These are phyloP conservation scores for Rhizomucor miehei DNA, from an alignment of 371 early-diverging fungal species.

Conservation along the genomic window DNA sequence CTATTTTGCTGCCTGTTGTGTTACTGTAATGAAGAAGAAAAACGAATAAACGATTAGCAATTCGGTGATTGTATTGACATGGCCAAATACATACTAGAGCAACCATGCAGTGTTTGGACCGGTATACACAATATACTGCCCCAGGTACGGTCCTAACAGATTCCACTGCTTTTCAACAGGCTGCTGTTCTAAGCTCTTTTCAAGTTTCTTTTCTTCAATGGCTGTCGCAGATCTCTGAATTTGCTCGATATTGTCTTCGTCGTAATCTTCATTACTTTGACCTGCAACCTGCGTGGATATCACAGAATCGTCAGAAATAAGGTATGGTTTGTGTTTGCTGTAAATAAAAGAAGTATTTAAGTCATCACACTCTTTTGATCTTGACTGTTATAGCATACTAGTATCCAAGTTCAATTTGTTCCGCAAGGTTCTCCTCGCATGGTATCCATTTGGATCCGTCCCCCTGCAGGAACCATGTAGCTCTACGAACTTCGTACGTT, in stretches of 20 bases:
- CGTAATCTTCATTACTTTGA: slow-evolving; percentile 9
- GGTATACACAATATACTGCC: slow-evolving; percentile 72
- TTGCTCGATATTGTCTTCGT: slow-evolving; percentile 7
- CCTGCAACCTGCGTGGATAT: not conserved
- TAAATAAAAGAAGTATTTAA: not conserved
- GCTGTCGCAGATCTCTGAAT: slow-evolving; percentile 12
- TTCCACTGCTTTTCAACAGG: slow-evolving; percentile 62
- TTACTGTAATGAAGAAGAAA: slow-evolving; percentile 26
- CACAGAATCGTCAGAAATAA: slow-evolving; percentile 10
- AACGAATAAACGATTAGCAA: not conserved
- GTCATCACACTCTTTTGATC: not conserved
- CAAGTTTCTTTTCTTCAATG: slow-evolving; percentile 32
- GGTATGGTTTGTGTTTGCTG: slow-evolving; percentile 32
- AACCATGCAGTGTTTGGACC: slow-evolving; percentile 65
- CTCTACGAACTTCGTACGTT: slow-evolving; percentile 74
- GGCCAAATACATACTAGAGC: slow-evolving; percentile 43
- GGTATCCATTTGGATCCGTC: slow-evolving; percentile 69
- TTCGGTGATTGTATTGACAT: too few relatives aligned
- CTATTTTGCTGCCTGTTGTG: slow-evolving; percentile 56
- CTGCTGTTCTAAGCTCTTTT: slow-evolving; percentile 25
- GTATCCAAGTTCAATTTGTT: slow-evolving; percentile 84
- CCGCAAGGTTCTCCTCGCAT: slow-evolving; percentile 76
- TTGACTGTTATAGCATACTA: slow-evolving; percentile 36
- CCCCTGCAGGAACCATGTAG: slow-evolving; percentile 77
- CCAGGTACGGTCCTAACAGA: slow-evolving; percentile 68